phyloP scores from a whole-genome alignment of 345 rosid genomes.

The Stellera chamaejasme region DNA sequence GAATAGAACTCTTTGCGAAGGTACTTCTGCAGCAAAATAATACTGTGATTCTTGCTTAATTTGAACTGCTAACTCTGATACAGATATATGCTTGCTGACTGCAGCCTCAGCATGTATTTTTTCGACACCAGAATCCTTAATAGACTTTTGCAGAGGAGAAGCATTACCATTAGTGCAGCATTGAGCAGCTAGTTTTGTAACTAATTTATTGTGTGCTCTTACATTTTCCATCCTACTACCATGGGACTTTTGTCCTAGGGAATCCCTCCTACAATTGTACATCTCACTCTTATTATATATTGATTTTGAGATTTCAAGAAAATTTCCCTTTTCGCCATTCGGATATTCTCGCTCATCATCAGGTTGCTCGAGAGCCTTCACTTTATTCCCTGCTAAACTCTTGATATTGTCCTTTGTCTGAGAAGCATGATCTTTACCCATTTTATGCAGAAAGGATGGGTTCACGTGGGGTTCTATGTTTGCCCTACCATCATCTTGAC shows the following conservation, averaged over 20 bases:
- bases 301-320: slow-evolving; percentile 14
- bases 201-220: slow-evolving; percentile 18
- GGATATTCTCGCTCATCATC: slow-evolving; percentile 14
- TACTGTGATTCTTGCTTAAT: slow-evolving; percentile 12
- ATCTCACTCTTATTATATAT: slow-evolving; percentile 19
- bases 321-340: slow-evolving; percentile 15
- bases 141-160: slow-evolving; percentile 13
- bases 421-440: slow-evolving; percentile 13
- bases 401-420: slow-evolving; percentile 15
- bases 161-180: slow-evolving; percentile 9
- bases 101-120: slow-evolving; percentile 16
- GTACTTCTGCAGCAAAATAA: slow-evolving; percentile 11
- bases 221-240: slow-evolving; percentile 17
- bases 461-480: slow-evolving; percentile 9
- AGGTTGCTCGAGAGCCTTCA: slow-evolving; percentile 14
- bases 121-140: slow-evolving; percentile 18
- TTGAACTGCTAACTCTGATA: slow-evolving; percentile 11
- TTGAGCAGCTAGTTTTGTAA: slow-evolving; percentile 12
- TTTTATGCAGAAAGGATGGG: slow-evolving; percentile 10
- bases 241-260: slow-evolving; percentile 16
- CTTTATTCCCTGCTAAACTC: slow-evolving; percentile 16
- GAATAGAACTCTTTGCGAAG: slow-evolving; percentile 12
- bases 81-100: slow-evolving; percentile 10
- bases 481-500: slow-evolving; percentile 13
- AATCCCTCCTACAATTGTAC: slow-evolving; percentile 12